These are phyloP conservation scores for Trichomonas vaginalis DNA, from an alignment of 208 protist species.

Conservation along the genomic window DNA sequence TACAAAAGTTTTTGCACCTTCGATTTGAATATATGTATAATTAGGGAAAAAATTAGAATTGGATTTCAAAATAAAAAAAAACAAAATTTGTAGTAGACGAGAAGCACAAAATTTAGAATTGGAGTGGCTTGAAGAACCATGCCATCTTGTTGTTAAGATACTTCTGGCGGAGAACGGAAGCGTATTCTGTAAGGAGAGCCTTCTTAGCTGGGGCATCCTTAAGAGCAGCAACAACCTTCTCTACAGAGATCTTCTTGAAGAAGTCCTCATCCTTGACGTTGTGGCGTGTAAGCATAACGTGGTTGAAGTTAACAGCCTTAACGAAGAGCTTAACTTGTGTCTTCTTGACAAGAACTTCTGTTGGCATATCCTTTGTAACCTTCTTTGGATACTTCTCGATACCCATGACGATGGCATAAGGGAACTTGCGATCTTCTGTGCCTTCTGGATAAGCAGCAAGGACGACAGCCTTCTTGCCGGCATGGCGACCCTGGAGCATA, in stretches of 20 bases:
- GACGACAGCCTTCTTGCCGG: background rate
- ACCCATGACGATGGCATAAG: background rate
- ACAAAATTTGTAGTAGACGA: too few species aligned
- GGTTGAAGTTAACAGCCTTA: background rate
- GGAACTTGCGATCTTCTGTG: background rate
- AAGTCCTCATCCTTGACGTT: too few species aligned
- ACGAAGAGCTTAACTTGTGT: background rate
- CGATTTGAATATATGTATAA: too few species aligned
- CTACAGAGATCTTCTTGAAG: too few species aligned
- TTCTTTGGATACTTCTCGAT: slow-evolving; percentile 2
- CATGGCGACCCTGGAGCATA: background rate
- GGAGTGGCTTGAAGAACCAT: background rate
- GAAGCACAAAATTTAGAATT: background rate
- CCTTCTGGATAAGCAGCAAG: background rate
- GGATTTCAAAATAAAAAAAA: too few species aligned
- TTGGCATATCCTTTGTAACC: background rate
- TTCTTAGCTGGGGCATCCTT: background rate
- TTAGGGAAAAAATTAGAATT: too few species aligned
- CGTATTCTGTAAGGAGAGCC: background rate
- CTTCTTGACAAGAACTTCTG: background rate
- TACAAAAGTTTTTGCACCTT: too few species aligned
- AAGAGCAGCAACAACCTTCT: too few species aligned
- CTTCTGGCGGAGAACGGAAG: background rate
- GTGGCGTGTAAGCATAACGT: too few species aligned
- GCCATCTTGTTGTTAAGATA: background rate